Conservation (phyloP, 2,329 filamentous ascomycete genomes). For the Clarireedia paspali region DNA sequence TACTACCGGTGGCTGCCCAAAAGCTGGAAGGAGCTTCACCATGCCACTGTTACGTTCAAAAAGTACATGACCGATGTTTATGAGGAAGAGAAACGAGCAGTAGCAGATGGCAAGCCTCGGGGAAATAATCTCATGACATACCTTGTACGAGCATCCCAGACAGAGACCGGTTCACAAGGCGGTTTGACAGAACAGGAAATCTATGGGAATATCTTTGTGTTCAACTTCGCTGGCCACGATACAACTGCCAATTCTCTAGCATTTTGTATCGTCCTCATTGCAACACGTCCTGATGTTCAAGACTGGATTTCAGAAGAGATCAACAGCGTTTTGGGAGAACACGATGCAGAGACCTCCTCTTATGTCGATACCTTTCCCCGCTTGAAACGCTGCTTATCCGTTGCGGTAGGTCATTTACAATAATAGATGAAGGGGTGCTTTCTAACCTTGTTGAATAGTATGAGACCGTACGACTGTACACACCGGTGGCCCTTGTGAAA, state of each 20-base stretch:
- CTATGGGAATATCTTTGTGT: conserved; percentile 5
- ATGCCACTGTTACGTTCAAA: conserved; percentile 2
- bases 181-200: conserved; percentile 6
- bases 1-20: conserved; percentile 3
- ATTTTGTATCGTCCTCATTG: neutral
- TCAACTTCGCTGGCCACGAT: neutral
- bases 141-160: conserved; percentile 1
- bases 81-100: conserved; percentile 3
- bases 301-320: conserved; percentile 2
- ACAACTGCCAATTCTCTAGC: neutral
- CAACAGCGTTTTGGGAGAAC: neutral
- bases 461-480: conserved; percentile 1
- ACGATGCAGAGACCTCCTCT: neutral
- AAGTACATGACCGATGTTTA: conserved; percentile 5
- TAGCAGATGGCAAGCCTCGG: neutral
- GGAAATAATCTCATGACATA: conserved; percentile 5
- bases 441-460: neutral
- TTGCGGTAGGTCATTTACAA: neutral
- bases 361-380: neutral
- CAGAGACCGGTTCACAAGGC: neutral
- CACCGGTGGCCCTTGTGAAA: neutral
- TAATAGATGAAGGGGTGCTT: neutral
- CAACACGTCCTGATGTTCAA: conserved; percentile 1
- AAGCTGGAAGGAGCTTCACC: conserved; percentile 3
- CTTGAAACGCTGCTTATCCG: neutral